Evolutionary conservation across 2,329 filamentous ascomycete species (phyloP).

Genomic region (Penicillium brevicompactum): DNA sequence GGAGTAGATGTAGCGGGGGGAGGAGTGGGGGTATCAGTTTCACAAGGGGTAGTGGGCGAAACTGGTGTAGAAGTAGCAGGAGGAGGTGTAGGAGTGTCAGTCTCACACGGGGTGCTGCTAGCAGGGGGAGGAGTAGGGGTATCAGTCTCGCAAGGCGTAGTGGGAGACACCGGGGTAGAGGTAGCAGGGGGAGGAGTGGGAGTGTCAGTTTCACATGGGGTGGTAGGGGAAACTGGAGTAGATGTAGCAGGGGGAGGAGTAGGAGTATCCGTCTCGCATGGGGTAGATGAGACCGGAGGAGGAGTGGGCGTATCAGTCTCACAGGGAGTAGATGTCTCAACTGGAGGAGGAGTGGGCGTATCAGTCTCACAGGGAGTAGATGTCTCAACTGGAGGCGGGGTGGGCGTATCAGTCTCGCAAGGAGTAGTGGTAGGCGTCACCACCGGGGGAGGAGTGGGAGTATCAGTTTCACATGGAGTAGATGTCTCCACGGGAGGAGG

Average conservation of each 20-base stretch:
- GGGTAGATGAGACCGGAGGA: neutral
- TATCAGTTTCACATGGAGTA: slow-evolving; percentile 19
- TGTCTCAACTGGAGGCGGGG: neutral
- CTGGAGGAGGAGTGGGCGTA: neutral
- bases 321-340: neutral
- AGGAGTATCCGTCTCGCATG: slow-evolving; percentile 9
- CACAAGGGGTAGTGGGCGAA: slow-evolving; percentile 10
- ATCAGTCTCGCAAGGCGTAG: slow-evolving; percentile 7
- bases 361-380: slow-evolving; percentile 1
- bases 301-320: neutral
- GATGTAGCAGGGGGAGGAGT: neutral
- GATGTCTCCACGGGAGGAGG: neutral
- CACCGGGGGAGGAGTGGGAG: slow-evolving; percentile 7
- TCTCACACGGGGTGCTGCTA: slow-evolving; percentile 11
- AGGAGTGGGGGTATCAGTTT: slow-evolving; percentile 2
- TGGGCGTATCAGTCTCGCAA: slow-evolving; percentile 10
- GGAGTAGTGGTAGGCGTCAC: slow-evolving; percentile 2
- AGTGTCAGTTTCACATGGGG: slow-evolving; percentile 10
- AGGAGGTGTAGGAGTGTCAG: slow-evolving; percentile 1
- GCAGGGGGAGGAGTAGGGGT: slow-evolving; percentile 4
- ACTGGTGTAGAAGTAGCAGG: neutral
- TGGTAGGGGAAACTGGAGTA: neutral
- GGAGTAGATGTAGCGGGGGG: slow-evolving; percentile 1
- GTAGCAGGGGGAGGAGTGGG: neutral
- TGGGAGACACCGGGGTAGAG: neutral